Evolutionary conservation across 805 yeast species (phyloP).

Genomic region (Kazachstania taianensis): DNA sequence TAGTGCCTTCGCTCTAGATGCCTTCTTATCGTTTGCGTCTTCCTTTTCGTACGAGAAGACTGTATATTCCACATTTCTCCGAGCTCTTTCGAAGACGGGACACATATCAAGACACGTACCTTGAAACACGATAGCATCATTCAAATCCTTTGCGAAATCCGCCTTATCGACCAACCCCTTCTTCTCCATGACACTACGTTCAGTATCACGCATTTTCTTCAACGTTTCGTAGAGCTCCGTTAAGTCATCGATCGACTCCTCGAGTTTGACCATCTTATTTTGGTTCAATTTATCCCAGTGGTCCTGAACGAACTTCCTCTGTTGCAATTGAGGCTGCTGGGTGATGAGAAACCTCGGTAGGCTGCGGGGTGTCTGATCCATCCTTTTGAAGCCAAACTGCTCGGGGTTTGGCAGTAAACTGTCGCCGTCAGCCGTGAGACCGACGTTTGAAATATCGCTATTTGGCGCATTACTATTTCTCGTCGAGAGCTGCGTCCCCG

Average conservation of each 20-base stretch:
- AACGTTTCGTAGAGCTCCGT: constrained; percentile 69
- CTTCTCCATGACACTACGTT: constrained; percentile 68
- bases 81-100: constrained; percentile 82
- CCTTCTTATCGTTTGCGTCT: constrained; percentile 40
- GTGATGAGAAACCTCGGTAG: constrained; percentile 31
- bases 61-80: constrained; percentile 80
- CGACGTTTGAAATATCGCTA: no score
- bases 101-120: constrained; percentile 95
- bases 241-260: constrained; percentile 42
- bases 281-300: constrained; percentile 77
- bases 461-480: no score
- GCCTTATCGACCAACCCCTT: constrained; percentile 81
- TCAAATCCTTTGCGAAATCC: constrained; percentile 68
- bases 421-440: no score
- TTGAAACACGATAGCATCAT: constrained; percentile 75
- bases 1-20: constrained; percentile 54
- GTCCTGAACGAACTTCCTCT: constrained; percentile 29
- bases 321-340: constrained; percentile 30
- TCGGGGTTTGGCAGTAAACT: constrained; percentile 18
- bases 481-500: no score
- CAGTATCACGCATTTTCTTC: constrained; percentile 62
- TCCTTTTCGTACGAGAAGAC: constrained; percentile 71
- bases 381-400: constrained; percentile 14
- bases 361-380: constrained; percentile 18
- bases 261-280: constrained; percentile 43